Conservation (phyloP, 2,329 filamentous ascomycete species). For the Aureobasidium sp. region DNA sequence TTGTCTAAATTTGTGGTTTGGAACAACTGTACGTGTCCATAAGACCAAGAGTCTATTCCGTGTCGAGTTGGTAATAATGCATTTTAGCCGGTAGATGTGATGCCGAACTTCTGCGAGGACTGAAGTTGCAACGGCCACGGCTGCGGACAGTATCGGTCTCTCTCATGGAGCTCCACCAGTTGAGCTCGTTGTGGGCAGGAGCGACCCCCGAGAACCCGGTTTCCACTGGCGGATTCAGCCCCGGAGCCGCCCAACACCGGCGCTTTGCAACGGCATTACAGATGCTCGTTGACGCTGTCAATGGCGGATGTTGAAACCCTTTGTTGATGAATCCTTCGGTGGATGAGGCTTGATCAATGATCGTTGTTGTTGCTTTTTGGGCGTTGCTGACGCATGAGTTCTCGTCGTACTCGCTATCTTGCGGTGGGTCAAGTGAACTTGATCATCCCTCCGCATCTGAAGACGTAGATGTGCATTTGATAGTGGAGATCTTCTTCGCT, state of each 20-base stretch:
- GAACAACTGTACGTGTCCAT: too few relatives aligned
- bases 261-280: neutral
- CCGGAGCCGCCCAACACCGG: neutral
- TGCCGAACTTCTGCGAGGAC: too few relatives aligned
- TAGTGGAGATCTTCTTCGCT: neutral
- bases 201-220: neutral
- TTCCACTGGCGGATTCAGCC: neutral
- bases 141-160: too few relatives aligned
- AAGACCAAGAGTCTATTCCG: too few relatives aligned
- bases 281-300: neutral
- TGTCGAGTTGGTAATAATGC: too few relatives aligned
- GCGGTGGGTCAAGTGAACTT: neutral
- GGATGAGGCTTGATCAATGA: neutral
- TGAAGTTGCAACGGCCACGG: too few relatives aligned
- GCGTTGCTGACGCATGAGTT: neutral
- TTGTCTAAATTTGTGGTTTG: too few relatives aligned
- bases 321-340: neutral
- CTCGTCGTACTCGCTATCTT: neutral
- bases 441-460: neutral
- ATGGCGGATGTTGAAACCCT: neutral
- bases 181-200: neutral
- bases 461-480: neutral
- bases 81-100: too few relatives aligned
- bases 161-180: neutral
- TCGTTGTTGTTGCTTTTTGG: neutral